Base-by-base conservation (phyloP, 345 rosid genomes). In the Dovyalis caffra region DNA sequence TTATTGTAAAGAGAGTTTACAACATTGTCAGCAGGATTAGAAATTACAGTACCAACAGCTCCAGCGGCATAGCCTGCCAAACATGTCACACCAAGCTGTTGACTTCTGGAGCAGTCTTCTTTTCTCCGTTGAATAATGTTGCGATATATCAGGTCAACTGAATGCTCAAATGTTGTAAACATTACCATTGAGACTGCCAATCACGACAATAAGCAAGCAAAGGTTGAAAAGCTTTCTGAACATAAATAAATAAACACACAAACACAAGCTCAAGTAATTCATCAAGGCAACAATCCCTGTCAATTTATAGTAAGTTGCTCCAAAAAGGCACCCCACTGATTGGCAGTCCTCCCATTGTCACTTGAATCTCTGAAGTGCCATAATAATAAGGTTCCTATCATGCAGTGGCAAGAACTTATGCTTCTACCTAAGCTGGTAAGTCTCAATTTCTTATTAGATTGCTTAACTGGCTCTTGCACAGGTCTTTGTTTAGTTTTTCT, bases 21-120 rank as follows among this genome's bases (percentile, higher is more conserved):
- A 5, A 90, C 73, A 70, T 81, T 82, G 75, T 88, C 95, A 6
- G 92, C 91, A 9, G 92, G 92, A 77, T 87, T 87, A 25, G 91
- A 86, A 62, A 88, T 76, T 58, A 90, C 74, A 69, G 86, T 85
- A 75, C 87, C 86, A 65, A 82, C 74, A 49, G 83, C 72, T 58
- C 90, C 90, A 1, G 90, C 90, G 16, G 82, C 75, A 69, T 85
- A 85, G 56, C 87, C 90, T 12, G 88, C 90, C 45, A 84, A 71
- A 75, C 85, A 85, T 21, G 87, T 83, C 71, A 85, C 87, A 1
- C 90, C 86, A 32, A 87, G 83, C 82, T 87, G 90, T 69, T 83
- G 85, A 63, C 73, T 58, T 75, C 76, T 80, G 16, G 85, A 78
- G 83, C 90, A 87, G 32, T 87, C 87, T 61, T 85, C 83, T 78